Conservation (phyloP, 495 filamentous ascomycete genomes). For the Trichoderma orchidacearum region DNA sequence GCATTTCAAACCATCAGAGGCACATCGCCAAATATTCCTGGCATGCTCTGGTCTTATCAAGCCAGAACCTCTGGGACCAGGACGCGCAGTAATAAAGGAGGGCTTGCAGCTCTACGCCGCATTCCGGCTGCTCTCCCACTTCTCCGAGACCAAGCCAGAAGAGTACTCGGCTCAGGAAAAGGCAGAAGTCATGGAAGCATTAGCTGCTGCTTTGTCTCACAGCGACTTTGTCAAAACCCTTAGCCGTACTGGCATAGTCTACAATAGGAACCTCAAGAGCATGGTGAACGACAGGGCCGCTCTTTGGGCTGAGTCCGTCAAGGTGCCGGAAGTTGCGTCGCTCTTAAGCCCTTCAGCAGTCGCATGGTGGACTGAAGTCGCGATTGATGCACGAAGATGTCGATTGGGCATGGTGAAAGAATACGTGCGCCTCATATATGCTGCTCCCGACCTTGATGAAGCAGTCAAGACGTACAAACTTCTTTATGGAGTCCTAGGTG, state of each 20-base stretch:
- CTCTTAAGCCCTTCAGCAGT: background rate
- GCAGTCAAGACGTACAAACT: background rate
- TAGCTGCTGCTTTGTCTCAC: background rate
- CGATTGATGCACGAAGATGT: background rate
- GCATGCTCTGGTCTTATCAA: background rate
- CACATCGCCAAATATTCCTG: constrained; percentile 1
- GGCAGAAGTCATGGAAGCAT: constrained; percentile 1
- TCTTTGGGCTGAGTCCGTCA: background rate
- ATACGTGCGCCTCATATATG: background rate
- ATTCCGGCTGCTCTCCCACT: background rate
- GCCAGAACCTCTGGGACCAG: background rate
- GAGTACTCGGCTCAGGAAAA: background rate
- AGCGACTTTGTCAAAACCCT: background rate
- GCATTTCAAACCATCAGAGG: background rate
- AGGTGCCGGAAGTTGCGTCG: background rate
- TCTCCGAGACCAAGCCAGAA: background rate
- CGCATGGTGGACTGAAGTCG: background rate
- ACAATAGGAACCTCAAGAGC: background rate
- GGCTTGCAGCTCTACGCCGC: background rate
- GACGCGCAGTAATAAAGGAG: background rate
- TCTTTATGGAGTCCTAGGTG: background rate
- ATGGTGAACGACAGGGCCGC: background rate
- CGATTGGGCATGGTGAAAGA: background rate
- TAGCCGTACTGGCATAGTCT: background rate
- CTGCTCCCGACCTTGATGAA: background rate